These are phyloP conservation scores for Aegle marmelos DNA, from an alignment of 345 rosid genomes.

Conservation along the genomic window DNA sequence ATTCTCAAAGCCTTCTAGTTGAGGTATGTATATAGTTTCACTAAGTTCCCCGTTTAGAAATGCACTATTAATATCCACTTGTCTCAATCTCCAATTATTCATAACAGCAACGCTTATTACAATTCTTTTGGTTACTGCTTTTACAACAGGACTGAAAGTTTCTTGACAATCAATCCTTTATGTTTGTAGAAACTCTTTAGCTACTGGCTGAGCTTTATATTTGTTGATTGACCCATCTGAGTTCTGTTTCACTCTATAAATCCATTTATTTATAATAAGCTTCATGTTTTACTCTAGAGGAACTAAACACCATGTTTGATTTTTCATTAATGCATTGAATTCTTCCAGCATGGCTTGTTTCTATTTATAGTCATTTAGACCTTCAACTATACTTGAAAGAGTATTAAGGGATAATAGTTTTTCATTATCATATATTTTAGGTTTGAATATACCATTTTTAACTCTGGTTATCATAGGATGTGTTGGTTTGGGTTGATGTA, in stretches of 20 bases:
- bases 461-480: neutral
- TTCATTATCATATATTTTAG: accelerated
- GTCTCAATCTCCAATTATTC: neutral
- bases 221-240: neutral
- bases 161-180: neutral
- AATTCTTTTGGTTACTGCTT: no score
- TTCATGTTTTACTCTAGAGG: neutral
- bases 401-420: accelerated
- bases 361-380: neutral
- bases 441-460: neutral
- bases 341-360: neutral
- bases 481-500: no score
- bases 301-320: neutral
- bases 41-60: neutral
- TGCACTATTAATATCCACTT: neutral
- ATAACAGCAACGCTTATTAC: no score
- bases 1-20: neutral
- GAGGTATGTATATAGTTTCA: neutral
- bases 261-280: neutral
- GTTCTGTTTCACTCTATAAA: neutral
- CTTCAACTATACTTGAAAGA: neutral
- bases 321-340: no score
- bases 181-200: no score
- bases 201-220: neutral
- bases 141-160: no score